Evolutionary conservation across 805 yeast genomes (phyloP), one percentile per base, ranked within the genome.

Genomic region (Candida xiaguanensis): DNA sequence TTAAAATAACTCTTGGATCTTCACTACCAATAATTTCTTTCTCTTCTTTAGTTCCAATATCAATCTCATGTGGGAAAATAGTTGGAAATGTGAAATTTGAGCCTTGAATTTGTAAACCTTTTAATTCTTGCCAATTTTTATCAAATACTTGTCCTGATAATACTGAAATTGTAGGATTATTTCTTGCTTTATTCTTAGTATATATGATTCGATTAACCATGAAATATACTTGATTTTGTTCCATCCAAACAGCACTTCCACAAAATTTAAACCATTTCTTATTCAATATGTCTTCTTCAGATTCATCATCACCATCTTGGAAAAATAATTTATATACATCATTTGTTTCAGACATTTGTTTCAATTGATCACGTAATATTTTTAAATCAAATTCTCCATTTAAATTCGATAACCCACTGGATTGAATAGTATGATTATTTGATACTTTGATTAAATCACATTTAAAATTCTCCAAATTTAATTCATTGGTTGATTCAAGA

Each of bases 161-260:
- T 24, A 61, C 46, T 31, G 61, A 53, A 2, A 59, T 39, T 14
- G 46, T 45, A 15, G 66, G 64, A 17, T 47, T 35, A 34, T 54
- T 50, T 32, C 55, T 49, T 6, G 23, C 31, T 7, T 51, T 55
- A 12, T 40, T 14, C 5, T 55, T 52, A 7, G 55, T 45, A 41
- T 48, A 61, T 3, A 55, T 45, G 11, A 61, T 39, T 37, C 66
- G 41, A 20, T 61, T 55, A 4, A 59, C 53, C 55, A 53, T 51
- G 17, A 51, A 53, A 41, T 59, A 61, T 5, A 59, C 52, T 4
- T 60, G 53, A 29, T 54, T 59, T 15, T 58, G 53, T 36, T 53
- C 47, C 15, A 62, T 43, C 58, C 58, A 61, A 1, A 57, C 60
- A 2, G 61, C 40, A 38, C 46, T 39, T 4, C 45, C 49, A 23